A percentile compares a stretch with the other conserved stretches of the same genome.
Evolutionary conservation across 225 moss, liverwort and hornwort genomes (phyloP).

Genomic region (Lunularia cruciata): DNA sequence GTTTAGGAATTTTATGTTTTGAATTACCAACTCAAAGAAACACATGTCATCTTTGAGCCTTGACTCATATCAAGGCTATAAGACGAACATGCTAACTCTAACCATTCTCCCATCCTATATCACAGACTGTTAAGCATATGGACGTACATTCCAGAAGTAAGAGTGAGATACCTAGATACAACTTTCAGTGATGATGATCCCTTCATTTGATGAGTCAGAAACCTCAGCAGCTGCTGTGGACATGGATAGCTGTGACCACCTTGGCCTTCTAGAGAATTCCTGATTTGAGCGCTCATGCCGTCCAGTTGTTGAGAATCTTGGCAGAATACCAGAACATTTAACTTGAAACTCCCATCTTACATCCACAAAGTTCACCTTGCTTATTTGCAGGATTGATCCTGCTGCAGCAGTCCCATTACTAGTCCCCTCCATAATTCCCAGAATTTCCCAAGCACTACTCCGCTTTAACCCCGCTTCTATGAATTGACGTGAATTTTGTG

Average conservation of each 20-base stretch:
- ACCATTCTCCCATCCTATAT: too few relatives aligned
- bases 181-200: slow-evolving; percentile 43
- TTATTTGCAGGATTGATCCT: neutral
- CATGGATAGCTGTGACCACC: slow-evolving; percentile 21
- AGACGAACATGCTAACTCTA: too few relatives aligned
- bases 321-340: neutral
- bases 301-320: neutral
- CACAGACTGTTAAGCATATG: too few relatives aligned
- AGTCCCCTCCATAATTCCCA: neutral
- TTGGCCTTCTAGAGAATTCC: neutral
- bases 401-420: neutral
- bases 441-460: neutral
- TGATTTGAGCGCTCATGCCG: neutral
- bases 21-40: too few relatives aligned
- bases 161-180: slow-evolving; percentile 41
- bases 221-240: slow-evolving; percentile 36
- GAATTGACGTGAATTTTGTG: neutral
- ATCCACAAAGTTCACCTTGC: neutral
- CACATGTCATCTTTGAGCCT: too few relatives aligned
- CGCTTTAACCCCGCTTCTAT: neutral
- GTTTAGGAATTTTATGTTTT: too few relatives aligned
- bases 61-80: too few relatives aligned
- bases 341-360: neutral
- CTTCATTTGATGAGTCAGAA: slow-evolving; percentile 33
- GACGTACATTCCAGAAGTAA: too few relatives aligned